phyloP scores from a whole-genome alignment of 192 early-diverging fungal species.

The Irineochytrium annulatum region DNA sequence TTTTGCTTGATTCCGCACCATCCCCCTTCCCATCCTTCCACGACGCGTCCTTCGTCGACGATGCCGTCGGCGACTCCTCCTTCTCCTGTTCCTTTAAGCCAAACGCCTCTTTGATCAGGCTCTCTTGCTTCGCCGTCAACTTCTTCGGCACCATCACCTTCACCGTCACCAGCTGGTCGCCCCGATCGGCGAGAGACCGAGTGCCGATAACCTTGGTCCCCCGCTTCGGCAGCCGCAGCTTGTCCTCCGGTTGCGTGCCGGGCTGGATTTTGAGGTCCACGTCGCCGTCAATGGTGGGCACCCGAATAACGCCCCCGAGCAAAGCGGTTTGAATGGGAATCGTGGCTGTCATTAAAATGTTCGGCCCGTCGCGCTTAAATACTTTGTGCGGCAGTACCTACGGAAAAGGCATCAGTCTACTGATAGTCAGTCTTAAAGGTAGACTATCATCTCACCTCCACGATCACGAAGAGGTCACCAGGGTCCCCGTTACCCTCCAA shows the following conservation, averaged over 20 bases:
- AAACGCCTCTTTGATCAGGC: constrained; percentile 55
- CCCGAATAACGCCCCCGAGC: constrained; percentile 77
- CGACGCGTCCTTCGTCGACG: not conserved
- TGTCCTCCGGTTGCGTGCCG: constrained; percentile 88
- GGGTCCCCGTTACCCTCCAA: constrained; percentile 62
- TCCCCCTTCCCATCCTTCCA: not conserved
- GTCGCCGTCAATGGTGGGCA: constrained; percentile 94
- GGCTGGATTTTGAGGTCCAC: constrained; percentile 83
- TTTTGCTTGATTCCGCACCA: constrained; percentile 33
- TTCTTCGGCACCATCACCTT: constrained; percentile 75
- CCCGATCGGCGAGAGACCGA: constrained; percentile 40
- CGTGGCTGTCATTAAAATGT: constrained; percentile 68
- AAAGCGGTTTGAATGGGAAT: constrained; percentile 85
- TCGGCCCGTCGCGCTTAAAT: constrained; percentile 81
- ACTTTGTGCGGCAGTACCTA: constrained; percentile 43
- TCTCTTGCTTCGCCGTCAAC: constrained; percentile 42
- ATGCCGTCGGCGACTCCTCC: constrained; percentile 10
- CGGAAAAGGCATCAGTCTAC: constrained; percentile 24
- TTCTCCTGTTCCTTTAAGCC: constrained; percentile 41
- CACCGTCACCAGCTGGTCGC: constrained; percentile 89
- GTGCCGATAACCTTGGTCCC: constrained; percentile 66
- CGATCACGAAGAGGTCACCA: constrained; percentile 83
- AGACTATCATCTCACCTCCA: not conserved
- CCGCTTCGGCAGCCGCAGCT: constrained; percentile 69
- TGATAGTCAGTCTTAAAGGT: constrained; percentile 4